Base-by-base conservation (phyloP, 2,329 filamentous ascomycete genomes). In the Exophiala sideris region DNA sequence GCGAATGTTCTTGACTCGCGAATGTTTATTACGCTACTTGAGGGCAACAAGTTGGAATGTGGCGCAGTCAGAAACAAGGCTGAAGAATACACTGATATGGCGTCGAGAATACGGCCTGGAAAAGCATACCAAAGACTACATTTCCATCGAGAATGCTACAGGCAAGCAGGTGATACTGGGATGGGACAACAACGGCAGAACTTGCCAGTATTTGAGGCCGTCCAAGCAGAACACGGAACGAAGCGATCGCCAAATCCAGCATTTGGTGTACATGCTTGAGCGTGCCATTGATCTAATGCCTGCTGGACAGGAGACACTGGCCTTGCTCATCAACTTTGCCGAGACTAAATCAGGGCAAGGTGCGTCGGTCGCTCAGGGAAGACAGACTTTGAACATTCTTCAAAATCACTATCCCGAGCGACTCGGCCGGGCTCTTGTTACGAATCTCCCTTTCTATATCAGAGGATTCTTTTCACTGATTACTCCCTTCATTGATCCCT, bases 321-420 rank as follows among this genome's bases (percentile, higher is more conserved):
- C 88, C 40, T 79, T 99, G 52, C 77, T 97, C 63, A 91, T 97
- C 72, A 92, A 96, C 75, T 97, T 96, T 78, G 89, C 90, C 71
- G 81, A 86, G 56, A 86, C 85, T 62, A 88, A 87, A 69, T 83
- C 79, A 55, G 84, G 89, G 51, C 83, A 86, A 65, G 89, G 91
- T 66, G 90, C 92, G 7, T 84, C 84, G 8, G 76, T 96, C 53
- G 81, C 81, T 29, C 86, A 88, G 67, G 89, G 88, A 5, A 84
- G 88, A 63, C 86, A 95, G 74, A 88, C 91, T n/a, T 75, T 99
- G 64, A 80, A 86, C 69, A 95, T 99, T 63, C 78, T 99, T 57
- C 94, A 99, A 74, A 91, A 87, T 62, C 91, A 99, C 74, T 97
- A 97, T 69, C 94, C 94, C 0, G 94, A 99, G 76, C 79, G 94